phyloP scores from a whole-genome alignment of 108 stramenopile genomes.

The Cyclotella cryptica region DNA sequence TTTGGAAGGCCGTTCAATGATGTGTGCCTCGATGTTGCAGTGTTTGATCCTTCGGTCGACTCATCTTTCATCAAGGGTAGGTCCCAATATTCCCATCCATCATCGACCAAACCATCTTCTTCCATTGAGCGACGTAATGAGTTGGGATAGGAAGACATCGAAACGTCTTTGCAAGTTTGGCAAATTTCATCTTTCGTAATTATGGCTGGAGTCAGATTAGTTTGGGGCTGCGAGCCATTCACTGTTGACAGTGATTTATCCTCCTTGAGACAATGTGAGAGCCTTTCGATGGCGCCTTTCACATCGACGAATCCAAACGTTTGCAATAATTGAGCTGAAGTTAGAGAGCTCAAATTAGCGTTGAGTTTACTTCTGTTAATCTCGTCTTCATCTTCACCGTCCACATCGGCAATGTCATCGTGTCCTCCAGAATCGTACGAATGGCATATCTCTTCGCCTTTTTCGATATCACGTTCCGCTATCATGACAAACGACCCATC shows the following conservation, averaged over 20 bases:
- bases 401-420: constrained; percentile 5
- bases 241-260: not conserved
- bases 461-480: constrained; percentile 72
- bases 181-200: constrained; percentile 56
- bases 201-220: constrained; percentile 54
- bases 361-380: not conserved
- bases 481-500: constrained; percentile 70
- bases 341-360: constrained; percentile 41
- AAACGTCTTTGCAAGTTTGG: constrained; percentile 47
- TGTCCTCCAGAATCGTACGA: constrained; percentile 58
- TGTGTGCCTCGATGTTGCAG: not conserved
- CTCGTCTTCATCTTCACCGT: not conserved
- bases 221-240: not conserved
- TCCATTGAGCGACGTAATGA: constrained; percentile 42
- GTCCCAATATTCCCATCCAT: constrained; percentile 56
- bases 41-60: not conserved
- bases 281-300: constrained; percentile 4
- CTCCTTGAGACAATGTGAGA: constrained; percentile 5
- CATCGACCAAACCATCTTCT: constrained; percentile 30
- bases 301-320: constrained; percentile 87
- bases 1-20: constrained; percentile 34
- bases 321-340: constrained; percentile 75
- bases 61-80: constrained; percentile 15
- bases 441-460: constrained; percentile 79
- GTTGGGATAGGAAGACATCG: constrained; percentile 40